A percentile compares a stretch with the other conserved stretches of the same genome.
Conservation (phyloP, 805 yeast genomes). For the Scheffersomyces spartinae region DNA sequence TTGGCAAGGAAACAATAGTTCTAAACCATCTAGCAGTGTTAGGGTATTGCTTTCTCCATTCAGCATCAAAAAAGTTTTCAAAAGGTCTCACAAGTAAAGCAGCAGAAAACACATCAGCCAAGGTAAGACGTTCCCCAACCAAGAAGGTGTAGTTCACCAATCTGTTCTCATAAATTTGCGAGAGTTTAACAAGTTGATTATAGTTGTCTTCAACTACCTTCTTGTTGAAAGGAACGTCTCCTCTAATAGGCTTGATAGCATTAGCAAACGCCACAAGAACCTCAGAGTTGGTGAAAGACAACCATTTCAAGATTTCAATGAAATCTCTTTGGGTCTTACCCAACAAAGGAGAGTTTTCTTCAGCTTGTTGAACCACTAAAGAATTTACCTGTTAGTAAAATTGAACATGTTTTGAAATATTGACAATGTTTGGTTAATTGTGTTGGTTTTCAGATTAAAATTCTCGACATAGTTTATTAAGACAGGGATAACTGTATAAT, state of each 20-base stretch:
- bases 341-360: slow-evolving; percentile 32
- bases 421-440: slow-evolving; percentile 5
- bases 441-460: slow-evolving; percentile 34
- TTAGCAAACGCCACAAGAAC: slow-evolving; percentile 34
- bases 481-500: slow-evolving; percentile 80
- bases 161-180: slow-evolving; percentile 42
- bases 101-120: slow-evolving; percentile 57
- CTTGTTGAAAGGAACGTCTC: slow-evolving; percentile 69
- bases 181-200: slow-evolving; percentile 25
- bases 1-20: slow-evolving; percentile 36
- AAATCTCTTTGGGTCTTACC: slow-evolving; percentile 59
- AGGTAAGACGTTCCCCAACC: slow-evolving; percentile 54
- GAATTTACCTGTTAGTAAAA: slow-evolving; percentile 9
- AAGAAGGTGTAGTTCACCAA: slow-evolving; percentile 52
- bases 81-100: slow-evolving; percentile 42
- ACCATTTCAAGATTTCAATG: slow-evolving; percentile 64
- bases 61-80: slow-evolving; percentile 45
- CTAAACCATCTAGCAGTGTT: slow-evolving; percentile 60
- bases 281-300: slow-evolving; percentile 67
- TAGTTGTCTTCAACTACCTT: slow-evolving; percentile 41
- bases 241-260: slow-evolving; percentile 51
- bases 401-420: slow-evolving; percentile 5
- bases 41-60: slow-evolving; percentile 57
- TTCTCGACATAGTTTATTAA: slow-evolving; percentile 68
- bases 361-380: slow-evolving; percentile 37